phyloP scores from a whole-genome alignment of 1,139 yeast species.

The Taphrina deformans region DNA sequence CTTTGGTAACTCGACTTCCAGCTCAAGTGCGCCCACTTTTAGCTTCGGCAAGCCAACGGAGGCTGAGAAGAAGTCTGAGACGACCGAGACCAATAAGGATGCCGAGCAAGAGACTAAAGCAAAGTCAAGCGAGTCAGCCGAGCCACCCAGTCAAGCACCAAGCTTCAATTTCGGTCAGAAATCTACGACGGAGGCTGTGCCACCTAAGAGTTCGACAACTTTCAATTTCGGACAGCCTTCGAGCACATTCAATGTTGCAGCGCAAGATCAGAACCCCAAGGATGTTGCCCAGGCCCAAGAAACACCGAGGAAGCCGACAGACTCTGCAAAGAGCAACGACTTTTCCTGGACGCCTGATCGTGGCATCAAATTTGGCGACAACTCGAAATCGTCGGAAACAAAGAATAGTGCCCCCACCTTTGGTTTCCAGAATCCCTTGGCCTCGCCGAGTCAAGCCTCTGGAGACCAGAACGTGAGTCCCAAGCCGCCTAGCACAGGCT shows the following conservation, averaged over 20 bases:
- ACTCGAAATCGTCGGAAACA: slow-evolving; percentile 36
- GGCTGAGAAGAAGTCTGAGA: background rate
- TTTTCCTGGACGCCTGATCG: slow-evolving; percentile 46
- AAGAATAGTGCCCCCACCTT: slow-evolving; percentile 33
- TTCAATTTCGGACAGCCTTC: background rate
- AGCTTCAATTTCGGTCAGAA: slow-evolving; percentile 14
- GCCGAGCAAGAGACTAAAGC: background rate
- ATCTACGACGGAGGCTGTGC: background rate
- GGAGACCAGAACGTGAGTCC: background rate
- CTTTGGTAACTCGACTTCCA: slow-evolving; percentile 1
- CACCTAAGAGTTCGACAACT: background rate
- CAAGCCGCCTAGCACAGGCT: slow-evolving; percentile 10
- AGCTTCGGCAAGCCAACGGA: slow-evolving; percentile 15
- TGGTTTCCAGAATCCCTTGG: slow-evolving; percentile 33
- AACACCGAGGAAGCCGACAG: slow-evolving; percentile 4
- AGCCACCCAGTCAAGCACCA: slow-evolving; percentile 10
- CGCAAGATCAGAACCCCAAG: background rate
- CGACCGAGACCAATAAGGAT: background rate
- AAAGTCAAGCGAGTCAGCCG: background rate
- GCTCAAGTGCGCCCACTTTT: slow-evolving; percentile 1
- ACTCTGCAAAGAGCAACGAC: slow-evolving; percentile 5
- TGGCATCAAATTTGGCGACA: slow-evolving; percentile 45
- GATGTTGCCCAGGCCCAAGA: background rate
- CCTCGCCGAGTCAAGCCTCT: slow-evolving; percentile 17
- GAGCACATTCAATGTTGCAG: background rate